Base-by-base conservation (phyloP, 768 basidiomycete species). In the Trametes cingulata region DNA sequence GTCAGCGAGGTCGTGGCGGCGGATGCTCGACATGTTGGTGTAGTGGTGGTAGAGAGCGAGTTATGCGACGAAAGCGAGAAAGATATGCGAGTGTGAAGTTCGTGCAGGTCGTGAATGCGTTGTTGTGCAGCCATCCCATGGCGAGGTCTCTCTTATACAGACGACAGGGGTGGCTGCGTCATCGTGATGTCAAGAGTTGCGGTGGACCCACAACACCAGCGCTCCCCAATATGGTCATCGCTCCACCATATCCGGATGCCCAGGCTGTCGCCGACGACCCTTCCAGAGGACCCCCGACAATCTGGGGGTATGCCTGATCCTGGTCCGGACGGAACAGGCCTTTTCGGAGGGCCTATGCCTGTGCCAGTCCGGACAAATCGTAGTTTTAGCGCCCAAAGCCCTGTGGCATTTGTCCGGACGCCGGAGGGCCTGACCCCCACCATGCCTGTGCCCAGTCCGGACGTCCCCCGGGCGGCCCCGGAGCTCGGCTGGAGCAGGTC, bases 181-280 rank as follows among this genome's bases (percentile, higher is more conserved):
- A 60, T 60, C 47, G 59, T 60, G 59, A 60, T 60, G 59, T 60
- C 59, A 60, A 60, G 40, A 4, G 10, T 29, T 17, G 17, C 8
- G n/a, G 51, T 60, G 45, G 51, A 42, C 52, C 36, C 51, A 53
- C 27, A 48, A 52, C 50, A 47, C 43, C 45, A 49, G 35, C 19
- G 27, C 43, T 14, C 25, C 58, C 46, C 15, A 33, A 60, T 49
- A 48, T 50, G 52, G 39, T 53, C 52, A 53, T 53, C 20, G 24
- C 58, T 53, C 45, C 58, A 53, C 58, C 51, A 52, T 24, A 33
- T 59, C 29, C 33, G 43, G 54, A 20, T 22, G 51, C 10, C 29
- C 6, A 35, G 12, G 6, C 42, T 17, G 15, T 46, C 9, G 14
- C 24, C 24, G 10, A 25, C 45, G 20, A 43, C 20, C 17, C n/a